Percentiles rank a stretch among this genome's conserved stretches.
phyloP scores from a whole-genome alignment of 805 yeast genomes.

The Jamesozyma spencerorum region DNA sequence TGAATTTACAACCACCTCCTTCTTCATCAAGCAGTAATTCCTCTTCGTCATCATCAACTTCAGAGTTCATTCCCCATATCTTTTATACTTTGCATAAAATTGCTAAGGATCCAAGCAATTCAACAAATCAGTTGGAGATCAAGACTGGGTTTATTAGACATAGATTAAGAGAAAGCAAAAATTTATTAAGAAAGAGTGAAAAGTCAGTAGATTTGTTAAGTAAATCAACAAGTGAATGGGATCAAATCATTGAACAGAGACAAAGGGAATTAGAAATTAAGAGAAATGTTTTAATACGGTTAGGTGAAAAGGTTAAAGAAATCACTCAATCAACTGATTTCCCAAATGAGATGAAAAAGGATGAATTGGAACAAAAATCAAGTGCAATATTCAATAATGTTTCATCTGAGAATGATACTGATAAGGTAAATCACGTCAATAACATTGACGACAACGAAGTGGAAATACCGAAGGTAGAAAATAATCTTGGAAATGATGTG shows the following conservation, averaged over 20 bases:
- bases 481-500: neutral
- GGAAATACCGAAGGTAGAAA: slow-evolving; percentile 9
- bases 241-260: slow-evolving; percentile 14
- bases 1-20: slow-evolving; percentile 1
- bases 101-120: slow-evolving; percentile 27
- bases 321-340: neutral
- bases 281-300: slow-evolving; percentile 11
- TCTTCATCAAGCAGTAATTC: slow-evolving; percentile 3
- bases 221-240: slow-evolving; percentile 26
- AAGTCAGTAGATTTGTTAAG: slow-evolving; percentile 18
- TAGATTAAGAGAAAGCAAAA: slow-evolving; percentile 24
- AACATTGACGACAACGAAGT: too few relatives aligned
- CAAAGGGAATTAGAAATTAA: slow-evolving; percentile 22
- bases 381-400: too few relatives aligned
- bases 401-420: too few relatives aligned
- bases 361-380: neutral
- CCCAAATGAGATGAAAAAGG: neutral
- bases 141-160: slow-evolving; percentile 27
- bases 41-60: slow-evolving; percentile 6
- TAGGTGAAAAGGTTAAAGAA: slow-evolving; percentile 9
- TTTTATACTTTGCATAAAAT: slow-evolving; percentile 26
- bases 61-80: slow-evolving; percentile 29
- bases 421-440: too few relatives aligned
- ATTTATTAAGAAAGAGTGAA: slow-evolving; percentile 25
- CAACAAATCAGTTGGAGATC: slow-evolving; percentile 24